Evolutionary conservation across 1,139 yeast genomes (phyloP), one percentile per base, ranked within the genome.

Genomic region (Geotrichum siamense): DNA sequence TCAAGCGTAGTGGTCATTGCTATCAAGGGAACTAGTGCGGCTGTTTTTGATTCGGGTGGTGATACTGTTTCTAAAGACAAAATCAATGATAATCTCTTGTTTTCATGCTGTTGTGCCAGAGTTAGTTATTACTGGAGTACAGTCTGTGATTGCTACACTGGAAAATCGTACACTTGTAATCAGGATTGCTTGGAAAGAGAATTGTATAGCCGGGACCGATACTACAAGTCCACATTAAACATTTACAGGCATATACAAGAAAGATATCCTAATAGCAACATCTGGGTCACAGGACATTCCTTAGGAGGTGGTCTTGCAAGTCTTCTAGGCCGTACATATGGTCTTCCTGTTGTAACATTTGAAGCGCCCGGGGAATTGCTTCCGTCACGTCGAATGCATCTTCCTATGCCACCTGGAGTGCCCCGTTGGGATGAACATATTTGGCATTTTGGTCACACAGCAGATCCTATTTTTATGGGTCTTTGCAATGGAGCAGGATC

Each of bases 391-490:
- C 72, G 99, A 53, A 69, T 91, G 38, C 97, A 89, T 64, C 71
- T 91, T 46, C 99, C 99, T 0, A 74, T 75, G 64, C 94, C 96
- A 1, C 98, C 98, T 0, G 96, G 96, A 1, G 62, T 86, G 16
- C 94, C 97, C 0, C 66, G 71, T 15, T 75, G 80, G 57, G 68
- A 76, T 63, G 96, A 89, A 56, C 82, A 86, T 53, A 75, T 93
- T 16, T 91, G 95, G 94, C 96, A 93, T 60, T 68, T 91, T 60
- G 98, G 98, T 5, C 91, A 91, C 60, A 91, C 94, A 1, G 98
- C 96, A 0, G 99, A 91, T 60, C 99, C 99, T 1, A 84, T 91
- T 4, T 91, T 72, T 57, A 83, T 89, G 94, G 99, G 99, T 0
- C 89, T 86, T 5, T 91, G 98, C 62, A 87, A 85, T 58, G 99